Conservation (phyloP, 306 rosid species). For the Inga oerstediana region DNA sequence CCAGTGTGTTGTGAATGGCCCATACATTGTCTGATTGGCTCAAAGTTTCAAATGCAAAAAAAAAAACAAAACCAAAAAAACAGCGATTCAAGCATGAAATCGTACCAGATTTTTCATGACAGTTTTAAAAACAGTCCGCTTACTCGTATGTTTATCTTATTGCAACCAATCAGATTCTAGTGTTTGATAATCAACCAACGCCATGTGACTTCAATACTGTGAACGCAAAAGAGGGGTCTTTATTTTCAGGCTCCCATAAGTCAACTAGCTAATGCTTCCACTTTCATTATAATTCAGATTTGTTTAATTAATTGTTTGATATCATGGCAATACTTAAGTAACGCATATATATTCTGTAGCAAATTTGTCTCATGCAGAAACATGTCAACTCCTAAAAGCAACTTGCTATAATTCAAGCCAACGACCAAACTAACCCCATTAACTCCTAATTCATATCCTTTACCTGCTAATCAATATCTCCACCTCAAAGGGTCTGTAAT, state of each 20-base stretch:
- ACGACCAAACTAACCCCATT: not conserved
- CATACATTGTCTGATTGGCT: not conserved
- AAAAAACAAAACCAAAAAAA: too few relatives aligned
- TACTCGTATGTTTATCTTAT: not conserved
- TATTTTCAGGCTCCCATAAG: not conserved
- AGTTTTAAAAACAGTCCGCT: not conserved
- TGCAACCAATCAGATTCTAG: not conserved
- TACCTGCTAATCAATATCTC: not conserved
- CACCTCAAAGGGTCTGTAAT: not conserved
- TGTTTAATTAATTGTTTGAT: not conserved
- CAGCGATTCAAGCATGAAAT: not conserved
- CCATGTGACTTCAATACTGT: not conserved
- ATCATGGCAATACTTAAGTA: not conserved
- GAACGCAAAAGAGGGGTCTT: not conserved
- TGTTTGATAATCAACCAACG: constrained; percentile 16
- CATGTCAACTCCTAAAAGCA: constrained; percentile 14
- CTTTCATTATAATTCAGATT: not conserved
- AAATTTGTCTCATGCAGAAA: constrained; percentile 20
- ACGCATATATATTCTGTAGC: not conserved
- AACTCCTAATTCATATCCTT: not conserved
- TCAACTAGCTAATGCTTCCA: constrained; percentile 16
- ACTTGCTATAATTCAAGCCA: not conserved
- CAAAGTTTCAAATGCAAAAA: not conserved
- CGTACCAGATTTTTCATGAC: not conserved
- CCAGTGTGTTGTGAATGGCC: not conserved